Base-by-base conservation (phyloP, 345 rosid species). In the Lumnitzera racemosa region DNA sequence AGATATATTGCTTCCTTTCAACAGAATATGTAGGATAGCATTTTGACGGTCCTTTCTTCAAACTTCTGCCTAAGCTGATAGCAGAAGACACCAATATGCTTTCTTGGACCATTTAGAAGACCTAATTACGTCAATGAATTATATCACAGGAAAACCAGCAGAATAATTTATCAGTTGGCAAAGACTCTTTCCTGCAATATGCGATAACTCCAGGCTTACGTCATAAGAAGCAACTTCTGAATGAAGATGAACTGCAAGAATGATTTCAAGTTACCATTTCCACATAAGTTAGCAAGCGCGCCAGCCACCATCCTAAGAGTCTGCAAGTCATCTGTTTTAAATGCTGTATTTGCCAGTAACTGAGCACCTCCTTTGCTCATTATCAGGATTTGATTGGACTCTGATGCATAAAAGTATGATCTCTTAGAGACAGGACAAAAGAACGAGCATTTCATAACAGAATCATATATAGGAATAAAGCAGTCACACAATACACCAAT, bases 221-320 rank as follows among this genome's bases (percentile, higher is more conserved):
- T 36, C 27, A 12, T 16, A 25, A 12, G 17, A 55, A 12, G 13
- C 14, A 31, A 56, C 16, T 47, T 70, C 43, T 4, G 43, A 36
- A 5, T 7, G 43, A 6, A 36, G 43, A 9, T 36, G 43, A 36
- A 36, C 43, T 5, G 43, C 11, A 36, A 36, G 43, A 36, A 36
- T 36, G 43, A 36, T 36, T 36, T 49, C 48, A 47, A 62, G 87
- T 68, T 67, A 92, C 98, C 98, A 67, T 92, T 92, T 65, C 96
- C 96, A 15, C 96, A 92, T 66, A 92, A 73, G 72, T 87, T 92
- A 57, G 96, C 96, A 51, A 89, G 83, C 55, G 91, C 96, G 70
- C 98, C 98, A 49, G 96, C 96, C 63, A 89, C 94, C 98, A 92
- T 92, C 76, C 95, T 81, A 31, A 87, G 85, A 69, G 91, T 89